Evolutionary conservation across 495 filamentous ascomycete species (phyloP).

Genomic region (Aspergillus incahuasiensis): DNA sequence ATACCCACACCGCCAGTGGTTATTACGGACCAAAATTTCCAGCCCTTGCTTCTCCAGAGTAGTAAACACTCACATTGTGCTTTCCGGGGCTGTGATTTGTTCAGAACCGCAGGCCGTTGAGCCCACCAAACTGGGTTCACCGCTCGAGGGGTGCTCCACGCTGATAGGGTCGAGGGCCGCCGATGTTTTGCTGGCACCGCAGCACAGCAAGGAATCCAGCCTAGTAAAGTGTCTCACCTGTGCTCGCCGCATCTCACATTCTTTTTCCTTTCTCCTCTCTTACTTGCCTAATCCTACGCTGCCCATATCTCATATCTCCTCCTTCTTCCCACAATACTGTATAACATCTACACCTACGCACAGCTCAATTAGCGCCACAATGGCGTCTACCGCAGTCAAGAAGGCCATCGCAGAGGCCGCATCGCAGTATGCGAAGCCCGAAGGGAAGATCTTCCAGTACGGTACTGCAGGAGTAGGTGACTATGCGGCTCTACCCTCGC

Average conservation of each 20-base stretch:
- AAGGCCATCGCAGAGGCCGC: conserved; percentile 43
- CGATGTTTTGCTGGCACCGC: neutral
- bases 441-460: conserved; percentile 74
- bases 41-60: neutral
- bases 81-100: conserved; percentile 2
- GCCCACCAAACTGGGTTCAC: conserved; percentile 24
- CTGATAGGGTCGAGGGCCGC: neutral
- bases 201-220: conserved; percentile 2
- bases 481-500: conserved; percentile 3
- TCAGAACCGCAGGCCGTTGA: conserved; percentile 8
- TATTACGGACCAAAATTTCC: neutral
- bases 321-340: neutral
- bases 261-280: conserved; percentile 24
- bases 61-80: neutral
- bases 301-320: conserved; percentile 13
- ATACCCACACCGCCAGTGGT: neutral
- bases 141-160: conserved; percentile 22
- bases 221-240: conserved; percentile 17
- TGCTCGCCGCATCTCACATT: conserved; percentile 20
- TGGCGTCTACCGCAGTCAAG: conserved; percentile 44
- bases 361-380: conserved; percentile 28
- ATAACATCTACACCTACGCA: conserved; percentile 1
- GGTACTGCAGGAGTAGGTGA: conserved; percentile 82
- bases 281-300: conserved; percentile 17
- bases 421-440: conserved; percentile 57